Evolutionary conservation across 2,329 filamentous ascomycete genomes (phyloP), one percentile per base, ranked within the genome.

Genomic region (Diaporthe humulicola): DNA sequence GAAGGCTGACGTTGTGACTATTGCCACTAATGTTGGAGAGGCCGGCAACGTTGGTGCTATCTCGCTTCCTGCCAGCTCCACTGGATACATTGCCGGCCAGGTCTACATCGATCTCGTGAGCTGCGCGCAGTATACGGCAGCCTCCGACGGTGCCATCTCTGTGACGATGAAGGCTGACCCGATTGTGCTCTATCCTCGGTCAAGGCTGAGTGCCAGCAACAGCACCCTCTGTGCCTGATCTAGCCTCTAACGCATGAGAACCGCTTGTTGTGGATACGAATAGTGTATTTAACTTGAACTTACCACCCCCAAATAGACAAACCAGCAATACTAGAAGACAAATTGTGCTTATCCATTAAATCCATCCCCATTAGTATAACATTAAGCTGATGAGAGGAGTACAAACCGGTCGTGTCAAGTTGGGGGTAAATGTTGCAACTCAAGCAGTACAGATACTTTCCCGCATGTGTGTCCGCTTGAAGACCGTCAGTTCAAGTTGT

Each of bases 21-120:
- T 72, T 10, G 8, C 40, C n/a, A 56, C 70, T 7, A 72, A 72
- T 19, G 57, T 40, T 19, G 70, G 70, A 19, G 58, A 64, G 70
- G 33, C 45, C 22, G 48, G 60, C 33, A 64, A 30, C 36, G 42
- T n/a, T 10, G 64, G 64, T 1, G 30, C 30, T 33, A 14, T 67
- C 45, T 67, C 45, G 30, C 64, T 67, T 5, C 30, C 64, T 28
- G 64, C 64, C 12, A 67, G 64, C 42, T 67, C 61, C 30, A 67
- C 64, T 3, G 70, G 52, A 10, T 72, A 64, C 33, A n/a, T 64
- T 14, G 42, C 57, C 30, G 70, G 42, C 15, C 57, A 64, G 48
- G 52, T 52, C 17, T 40, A 64, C 30, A 48, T 40, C 3, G 70
- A 72, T 25, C 25, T 72, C 25, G 22, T 72, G 12, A 72, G 70